Base-by-base conservation (phyloP, 208 protist genomes). In the Wallacemonas sp. region DNA sequence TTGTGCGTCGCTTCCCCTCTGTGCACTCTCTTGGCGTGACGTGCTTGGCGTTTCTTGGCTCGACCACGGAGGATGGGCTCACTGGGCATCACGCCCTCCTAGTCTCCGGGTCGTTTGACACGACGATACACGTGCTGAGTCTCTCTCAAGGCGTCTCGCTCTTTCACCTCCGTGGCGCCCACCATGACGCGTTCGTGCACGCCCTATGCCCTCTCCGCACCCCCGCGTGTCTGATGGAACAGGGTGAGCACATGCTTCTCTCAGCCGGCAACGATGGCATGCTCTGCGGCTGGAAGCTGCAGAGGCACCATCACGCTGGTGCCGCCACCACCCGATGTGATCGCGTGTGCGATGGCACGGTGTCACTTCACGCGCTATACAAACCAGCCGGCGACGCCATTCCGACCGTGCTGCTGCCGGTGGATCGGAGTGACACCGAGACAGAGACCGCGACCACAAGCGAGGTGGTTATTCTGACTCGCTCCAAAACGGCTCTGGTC, bases 211-310 rank as follows among this genome's bases (percentile, higher is more conserved):
- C 70, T 0, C 69, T 91, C 4, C 26, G 42, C 1, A n/a, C 21
- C 6, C 21, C 22, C 24, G 3, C 46, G 2, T 28, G 15, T n/a
- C n/a, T n/a, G n/a, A n/a, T n/a, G n/a, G 0, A 46, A 58, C 27
- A 41, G 12, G 14, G 14, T 36, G 38, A 55, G 39, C 9, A 53
- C 28, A 77, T 42, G 63, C 72, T 79, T 56, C 44, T 85, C 6
- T 82, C 71, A 54, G 80, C 82, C 55, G 88, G 88, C 34, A 91
- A 94, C 62, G 80, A 94, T 62, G 78, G 88, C 8, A 83, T 66
- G 27, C 68, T 94, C 39, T 71, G 75, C n/a, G 60, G 85, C 38
- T 94, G 88, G 88, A 24, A n/a, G 49, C 14, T 68, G 17, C 28
- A n/a, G n/a, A n/a, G 53, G 3, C 62, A 49, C 31, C 2, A 24